Evolutionary conservation across 2,329 filamentous ascomycete species (phyloP).

Genomic region (Apiospora marii): DNA sequence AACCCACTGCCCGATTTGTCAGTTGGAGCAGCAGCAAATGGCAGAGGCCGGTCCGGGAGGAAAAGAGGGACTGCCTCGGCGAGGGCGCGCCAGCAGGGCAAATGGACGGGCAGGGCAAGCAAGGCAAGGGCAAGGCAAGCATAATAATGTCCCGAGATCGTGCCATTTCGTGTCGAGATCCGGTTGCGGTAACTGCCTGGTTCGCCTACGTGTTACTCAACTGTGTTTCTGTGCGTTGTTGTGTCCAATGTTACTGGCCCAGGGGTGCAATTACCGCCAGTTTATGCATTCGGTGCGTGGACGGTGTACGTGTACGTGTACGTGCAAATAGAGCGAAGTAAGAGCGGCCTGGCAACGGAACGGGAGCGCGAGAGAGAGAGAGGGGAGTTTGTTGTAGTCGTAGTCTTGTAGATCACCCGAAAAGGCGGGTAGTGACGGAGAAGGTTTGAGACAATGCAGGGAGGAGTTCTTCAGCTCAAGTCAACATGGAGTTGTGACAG

Average conservation of each 20-base stretch:
- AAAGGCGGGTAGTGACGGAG: conserved; percentile 7
- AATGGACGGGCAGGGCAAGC: not conserved
- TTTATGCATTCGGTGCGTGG: conserved; percentile 12
- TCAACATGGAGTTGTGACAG: conserved; percentile 6
- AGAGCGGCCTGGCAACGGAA: not conserved
- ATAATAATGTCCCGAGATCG: conserved; percentile 19
- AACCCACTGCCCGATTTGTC: conserved; percentile 4
- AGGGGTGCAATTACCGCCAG: conserved; percentile 4
- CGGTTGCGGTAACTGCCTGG: conserved; percentile 20
- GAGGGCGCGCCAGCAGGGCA: conserved; percentile 16
- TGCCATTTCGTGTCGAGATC: conserved; percentile 17
- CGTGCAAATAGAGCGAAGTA: conserved; percentile 6
- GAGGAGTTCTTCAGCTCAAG: conserved; percentile 15
- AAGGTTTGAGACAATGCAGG: conserved; percentile 4
- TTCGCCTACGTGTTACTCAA: conserved; percentile 10
- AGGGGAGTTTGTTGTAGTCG: not conserved
- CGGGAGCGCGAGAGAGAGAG: not conserved
- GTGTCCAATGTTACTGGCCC: conserved; percentile 20
- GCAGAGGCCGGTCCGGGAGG: not conserved
- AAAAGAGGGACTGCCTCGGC: conserved; percentile 12
- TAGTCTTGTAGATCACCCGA: conserved; percentile 10
- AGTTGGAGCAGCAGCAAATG: conserved; percentile 1
- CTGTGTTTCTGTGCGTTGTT: conserved; percentile 1
- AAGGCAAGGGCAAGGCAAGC: conserved; percentile 8
- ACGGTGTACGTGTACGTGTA: conserved; percentile 16